Conservation (phyloP, 1,284 basidiomycete species). For the Fomitopsis schrenkii region DNA sequence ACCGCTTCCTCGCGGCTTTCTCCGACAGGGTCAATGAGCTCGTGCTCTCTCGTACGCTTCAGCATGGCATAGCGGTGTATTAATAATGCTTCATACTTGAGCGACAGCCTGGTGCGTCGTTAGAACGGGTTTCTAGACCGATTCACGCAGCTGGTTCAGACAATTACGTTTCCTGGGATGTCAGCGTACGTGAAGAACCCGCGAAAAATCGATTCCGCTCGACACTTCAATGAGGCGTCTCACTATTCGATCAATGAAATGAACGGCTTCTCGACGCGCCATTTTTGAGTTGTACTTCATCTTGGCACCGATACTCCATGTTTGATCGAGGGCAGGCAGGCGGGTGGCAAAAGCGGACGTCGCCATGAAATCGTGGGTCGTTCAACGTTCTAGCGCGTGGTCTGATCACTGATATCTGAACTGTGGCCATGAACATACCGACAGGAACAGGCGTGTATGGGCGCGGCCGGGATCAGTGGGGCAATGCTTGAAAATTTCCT, state of each 20-base stretch:
- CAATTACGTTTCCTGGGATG: neutral
- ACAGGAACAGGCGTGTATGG: conserved; percentile 54
- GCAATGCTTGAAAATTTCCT: neutral
- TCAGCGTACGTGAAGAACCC: neutral
- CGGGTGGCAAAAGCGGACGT: neutral
- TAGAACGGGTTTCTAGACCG: neutral
- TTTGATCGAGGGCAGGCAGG: neutral
- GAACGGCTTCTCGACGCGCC: neutral
- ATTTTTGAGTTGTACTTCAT: neutral
- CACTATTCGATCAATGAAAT: neutral
- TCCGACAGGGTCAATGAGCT: neutral
- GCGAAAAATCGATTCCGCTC: neutral
- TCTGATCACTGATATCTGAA: neutral
- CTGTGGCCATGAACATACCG: conserved; percentile 54
- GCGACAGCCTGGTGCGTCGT: neutral
- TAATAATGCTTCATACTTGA: neutral
- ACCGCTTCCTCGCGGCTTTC: neutral
- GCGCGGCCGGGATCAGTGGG: neutral
- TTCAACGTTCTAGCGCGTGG: neutral
- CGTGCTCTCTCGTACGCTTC: neutral
- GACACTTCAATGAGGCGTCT: neutral
- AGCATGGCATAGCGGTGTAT: neutral
- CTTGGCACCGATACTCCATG: neutral
- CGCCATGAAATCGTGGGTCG: neutral
- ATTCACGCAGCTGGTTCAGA: neutral